phyloP scores from a whole-genome alignment of 2,329 filamentous ascomycete genomes.

The Rhynchosporium agropyri region DNA sequence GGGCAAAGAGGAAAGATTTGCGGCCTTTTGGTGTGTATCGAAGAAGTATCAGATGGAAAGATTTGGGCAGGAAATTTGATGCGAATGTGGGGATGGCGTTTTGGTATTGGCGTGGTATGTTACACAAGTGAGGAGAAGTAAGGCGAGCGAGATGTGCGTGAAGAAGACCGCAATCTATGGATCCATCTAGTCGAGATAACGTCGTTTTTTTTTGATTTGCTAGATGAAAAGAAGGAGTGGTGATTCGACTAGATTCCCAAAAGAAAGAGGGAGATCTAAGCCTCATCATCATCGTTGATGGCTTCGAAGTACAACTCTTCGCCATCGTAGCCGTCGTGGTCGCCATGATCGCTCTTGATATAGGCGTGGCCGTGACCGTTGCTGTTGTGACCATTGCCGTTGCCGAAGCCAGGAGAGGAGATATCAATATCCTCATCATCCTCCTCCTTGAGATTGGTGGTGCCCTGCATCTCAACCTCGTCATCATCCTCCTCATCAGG shows the following conservation, averaged over 20 bases:
- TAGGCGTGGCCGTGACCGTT: constrained; percentile 6
- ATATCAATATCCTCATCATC: background rate
- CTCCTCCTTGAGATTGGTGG: constrained; percentile 11
- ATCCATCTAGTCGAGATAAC: too few species aligned
- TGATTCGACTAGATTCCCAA: background rate
- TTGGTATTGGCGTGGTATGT: too few species aligned
- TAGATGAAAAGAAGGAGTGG: background rate
- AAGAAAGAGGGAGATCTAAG: background rate
- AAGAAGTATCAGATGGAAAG: too few species aligned
- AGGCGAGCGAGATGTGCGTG: too few species aligned
- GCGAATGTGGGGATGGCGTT: too few species aligned
- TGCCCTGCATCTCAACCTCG: constrained; percentile 13
- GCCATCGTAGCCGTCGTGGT: background rate
- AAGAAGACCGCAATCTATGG: too few species aligned
- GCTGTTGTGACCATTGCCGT: constrained; percentile 6
- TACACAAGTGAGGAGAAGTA: too few species aligned
- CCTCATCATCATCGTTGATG: constrained; percentile 19
- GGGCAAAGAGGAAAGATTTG: too few species aligned
- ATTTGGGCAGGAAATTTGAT: too few species aligned
- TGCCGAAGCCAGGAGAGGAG: constrained; percentile 13
- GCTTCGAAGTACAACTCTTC: constrained; percentile 9
- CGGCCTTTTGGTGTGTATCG: too few species aligned
- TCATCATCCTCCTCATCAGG: constrained; percentile 20
- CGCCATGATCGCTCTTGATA: background rate
- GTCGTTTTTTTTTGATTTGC: too few species aligned